A percentile compares a stretch with the other conserved stretches of the same genome.
Evolutionary conservation across 768 basidiomycete genomes (phyloP).

Genomic region (Rhizopogon salebrosus): DNA sequence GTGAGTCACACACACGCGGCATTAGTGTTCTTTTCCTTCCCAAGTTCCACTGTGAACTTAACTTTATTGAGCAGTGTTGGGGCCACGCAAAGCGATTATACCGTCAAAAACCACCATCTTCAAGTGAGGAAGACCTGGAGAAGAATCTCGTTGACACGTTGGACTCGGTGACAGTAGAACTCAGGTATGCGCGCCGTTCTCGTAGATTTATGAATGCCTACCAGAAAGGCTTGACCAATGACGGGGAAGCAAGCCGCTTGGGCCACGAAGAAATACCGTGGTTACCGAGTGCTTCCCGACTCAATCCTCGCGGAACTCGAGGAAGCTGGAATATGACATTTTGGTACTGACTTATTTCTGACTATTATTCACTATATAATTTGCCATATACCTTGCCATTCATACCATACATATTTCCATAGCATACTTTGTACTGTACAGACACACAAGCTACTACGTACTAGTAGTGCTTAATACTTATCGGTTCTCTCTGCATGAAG

Average conservation of each 20-base stretch:
- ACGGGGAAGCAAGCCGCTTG: conserved; percentile 20
- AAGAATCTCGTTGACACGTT: conserved; percentile 6
- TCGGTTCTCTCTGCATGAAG: not conserved
- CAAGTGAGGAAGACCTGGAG: conserved; percentile 12
- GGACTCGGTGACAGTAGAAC: conserved; percentile 5
- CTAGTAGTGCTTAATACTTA: not conserved
- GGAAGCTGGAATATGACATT: not conserved
- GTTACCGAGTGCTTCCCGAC: not conserved
- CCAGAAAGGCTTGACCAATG: conserved; percentile 9
- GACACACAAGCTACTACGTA: not conserved
- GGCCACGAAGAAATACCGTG: conserved; percentile 15
- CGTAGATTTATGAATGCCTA: conserved; percentile 16
- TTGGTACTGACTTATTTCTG: not conserved
- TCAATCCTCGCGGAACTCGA: not conserved
- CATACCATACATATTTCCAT: not conserved
- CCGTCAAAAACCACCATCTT: conserved; percentile 10
- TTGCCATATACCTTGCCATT: not conserved
- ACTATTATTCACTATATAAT: not conserved
- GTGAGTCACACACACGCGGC: no score
- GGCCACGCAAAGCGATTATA: conserved; percentile 21
- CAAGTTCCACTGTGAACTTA: conserved; percentile 24
- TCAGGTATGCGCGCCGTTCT: conserved; percentile 5
- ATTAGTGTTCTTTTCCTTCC: conserved; percentile 16
- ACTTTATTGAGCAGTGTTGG: conserved; percentile 28
- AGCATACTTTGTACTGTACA: not conserved